Evolutionary conservation across 1,284 basidiomycete species (phyloP), one percentile per base, ranked within the genome.

Genomic region (Singerocomus rubriflavus): DNA sequence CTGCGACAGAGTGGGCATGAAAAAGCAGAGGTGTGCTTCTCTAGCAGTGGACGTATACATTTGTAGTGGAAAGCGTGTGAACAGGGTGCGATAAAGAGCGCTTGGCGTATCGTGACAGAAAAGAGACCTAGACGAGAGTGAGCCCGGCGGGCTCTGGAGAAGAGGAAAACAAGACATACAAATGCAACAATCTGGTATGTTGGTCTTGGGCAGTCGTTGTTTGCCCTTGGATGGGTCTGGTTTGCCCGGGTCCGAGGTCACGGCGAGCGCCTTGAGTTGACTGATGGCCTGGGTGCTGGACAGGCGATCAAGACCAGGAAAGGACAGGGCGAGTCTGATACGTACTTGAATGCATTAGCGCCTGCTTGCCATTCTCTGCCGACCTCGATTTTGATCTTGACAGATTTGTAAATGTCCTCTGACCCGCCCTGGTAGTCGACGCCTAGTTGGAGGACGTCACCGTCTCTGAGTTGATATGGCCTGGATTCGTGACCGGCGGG

Each of bases 41-140:
- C 81, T 38, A 99, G 79, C 14, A 98, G 76, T 0, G 94, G 95
- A 0, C 93, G 84, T 58, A 99, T 96, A 71, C 97, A 99, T 71
- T 98, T 98, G 82, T 91, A 98, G 72, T 98, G 96, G 76, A 97
- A 98, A 0, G 95, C 88, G 71, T 98, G 96, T 6, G 93, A 96
- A 69, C 93, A 95, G 0, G 93, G 93, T 30, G 95, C 94, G 65
- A 99, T 96, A 74, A 99, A 99, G 26, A 99, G 81, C 0, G 94
- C 91, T 71, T 99, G 96, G 56, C 89, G 92, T 60, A 98, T 95
- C 0, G 91, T 91, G 5, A 99, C 94, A 5, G 85, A 78, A 73
- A 97, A 98, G 16, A 99, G 78, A 66, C 88, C 88, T 91, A 55
- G 5, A n/a, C n/a, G n/a, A n/a, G n/a, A n/a, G n/a, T 36, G 7